phyloP scores from a whole-genome alignment of 352 stramenopile species.

The Thraustochytrium striatum region DNA sequence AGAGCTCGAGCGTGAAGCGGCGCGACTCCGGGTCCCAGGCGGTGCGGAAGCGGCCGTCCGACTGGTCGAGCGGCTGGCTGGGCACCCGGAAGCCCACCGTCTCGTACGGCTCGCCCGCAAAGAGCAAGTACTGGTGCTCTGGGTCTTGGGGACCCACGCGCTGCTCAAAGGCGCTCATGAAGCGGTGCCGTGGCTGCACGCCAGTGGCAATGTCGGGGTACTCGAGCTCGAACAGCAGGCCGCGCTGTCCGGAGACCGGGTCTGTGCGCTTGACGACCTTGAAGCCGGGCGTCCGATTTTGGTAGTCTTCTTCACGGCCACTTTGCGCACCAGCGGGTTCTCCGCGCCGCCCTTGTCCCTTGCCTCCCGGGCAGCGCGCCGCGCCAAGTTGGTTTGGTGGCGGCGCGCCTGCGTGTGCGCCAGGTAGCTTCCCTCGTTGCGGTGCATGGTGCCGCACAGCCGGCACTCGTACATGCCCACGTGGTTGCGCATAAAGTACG shows the following conservation, averaged over 20 bases:
- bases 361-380: constrained; percentile 65
- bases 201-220: constrained; percentile 85
- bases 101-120: constrained; percentile 98
- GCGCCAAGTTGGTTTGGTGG: constrained; percentile 92
- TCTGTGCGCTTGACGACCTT: constrained; percentile 89
- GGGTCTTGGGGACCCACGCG: constrained; percentile 93
- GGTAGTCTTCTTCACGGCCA: constrained; percentile 64
- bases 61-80: constrained; percentile 25
- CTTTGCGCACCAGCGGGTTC: background rate
- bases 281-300: constrained; percentile 94
- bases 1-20: constrained; percentile 33
- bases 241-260: constrained; percentile 69
- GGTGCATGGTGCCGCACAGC: constrained; percentile 97
- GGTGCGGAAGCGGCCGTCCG: constrained; percentile 36
- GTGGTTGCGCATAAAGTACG: constrained; percentile 99
- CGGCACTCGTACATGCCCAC: constrained; percentile 98
- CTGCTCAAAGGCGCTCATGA: constrained; percentile 99
- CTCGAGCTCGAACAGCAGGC: constrained; percentile 78
- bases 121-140: constrained; percentile 89
- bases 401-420: constrained; percentile 94
- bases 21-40: constrained; percentile 37
- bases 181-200: constrained; percentile 91
- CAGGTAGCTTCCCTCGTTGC: constrained; percentile 98
- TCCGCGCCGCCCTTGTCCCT: background rate
- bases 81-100: constrained; percentile 97